Conservation (phyloP, 2,329 filamentous ascomycete genomes). For the Sclerotinia spermophila region DNA sequence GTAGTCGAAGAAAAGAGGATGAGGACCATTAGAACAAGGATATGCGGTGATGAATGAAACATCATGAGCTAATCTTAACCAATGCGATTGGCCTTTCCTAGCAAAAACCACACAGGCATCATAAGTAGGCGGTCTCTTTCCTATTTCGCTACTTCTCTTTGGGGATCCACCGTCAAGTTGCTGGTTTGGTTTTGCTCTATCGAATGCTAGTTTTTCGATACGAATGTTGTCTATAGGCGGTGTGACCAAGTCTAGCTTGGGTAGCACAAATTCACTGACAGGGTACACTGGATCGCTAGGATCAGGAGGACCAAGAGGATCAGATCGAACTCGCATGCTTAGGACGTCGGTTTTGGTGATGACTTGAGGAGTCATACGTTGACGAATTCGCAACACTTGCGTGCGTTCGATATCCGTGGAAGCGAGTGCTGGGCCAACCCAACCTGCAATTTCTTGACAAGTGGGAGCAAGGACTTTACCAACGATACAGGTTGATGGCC, state of each 20-base stretch:
- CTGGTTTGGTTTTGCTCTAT: not conserved
- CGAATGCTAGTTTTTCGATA: slow-evolving; percentile 59
- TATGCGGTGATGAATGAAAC: slow-evolving; percentile 64
- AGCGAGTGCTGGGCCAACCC: slow-evolving; percentile 69
- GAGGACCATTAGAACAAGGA: slow-evolving; percentile 60
- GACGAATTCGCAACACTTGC: slow-evolving; percentile 67
- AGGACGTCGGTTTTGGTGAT: slow-evolving; percentile 58
- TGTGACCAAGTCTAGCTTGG: slow-evolving; percentile 49
- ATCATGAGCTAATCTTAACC: slow-evolving; percentile 58
- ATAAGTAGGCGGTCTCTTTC: slow-evolving; percentile 46
- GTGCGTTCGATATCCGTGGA: slow-evolving; percentile 63
- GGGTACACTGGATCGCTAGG: slow-evolving; percentile 56
- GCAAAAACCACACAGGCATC: slow-evolving; percentile 62
- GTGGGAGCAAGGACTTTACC: slow-evolving; percentile 73
- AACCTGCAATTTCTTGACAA: slow-evolving; percentile 66
- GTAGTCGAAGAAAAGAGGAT: slow-evolving; percentile 72
- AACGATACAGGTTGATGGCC: slow-evolving; percentile 68
- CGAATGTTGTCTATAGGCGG: slow-evolving; percentile 59
- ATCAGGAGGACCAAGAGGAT: slow-evolving; percentile 58
- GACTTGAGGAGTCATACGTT: slow-evolving; percentile 53
- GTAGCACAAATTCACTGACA: slow-evolving; percentile 63
- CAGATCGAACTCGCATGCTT: slow-evolving; percentile 63
- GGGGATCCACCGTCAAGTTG: not conserved
- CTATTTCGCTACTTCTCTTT: slow-evolving; percentile 10
- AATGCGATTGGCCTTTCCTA: slow-evolving; percentile 61